These are phyloP conservation scores for Aspergillus panamensis DNA, from an alignment of 495 filamentous ascomycete species.

Conservation along the genomic window DNA sequence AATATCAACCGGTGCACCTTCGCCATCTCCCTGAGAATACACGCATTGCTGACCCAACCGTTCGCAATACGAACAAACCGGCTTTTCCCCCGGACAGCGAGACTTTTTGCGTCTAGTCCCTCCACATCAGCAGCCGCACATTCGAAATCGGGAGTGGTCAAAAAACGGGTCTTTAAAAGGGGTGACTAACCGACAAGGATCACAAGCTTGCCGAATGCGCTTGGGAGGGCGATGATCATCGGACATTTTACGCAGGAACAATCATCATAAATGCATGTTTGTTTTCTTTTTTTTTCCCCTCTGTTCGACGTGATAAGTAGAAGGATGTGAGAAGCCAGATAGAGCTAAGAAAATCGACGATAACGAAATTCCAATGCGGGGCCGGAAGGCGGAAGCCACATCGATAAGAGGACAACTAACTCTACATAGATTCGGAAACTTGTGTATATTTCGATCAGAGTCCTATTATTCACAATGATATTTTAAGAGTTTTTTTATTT, in stretches of 20 bases:
- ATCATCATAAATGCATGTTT: neutral
- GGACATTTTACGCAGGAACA: slow-evolving; percentile 2
- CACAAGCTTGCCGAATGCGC: slow-evolving; percentile 40
- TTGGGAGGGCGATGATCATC: slow-evolving; percentile 33
- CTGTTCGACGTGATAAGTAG: no score
- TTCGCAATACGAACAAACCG: slow-evolving; percentile 39
- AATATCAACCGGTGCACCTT: slow-evolving; percentile 20
- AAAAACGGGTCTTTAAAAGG: neutral
- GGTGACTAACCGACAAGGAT: slow-evolving; percentile 36
- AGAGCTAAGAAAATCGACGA: neutral
- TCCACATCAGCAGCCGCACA: neutral
- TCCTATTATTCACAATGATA: neutral
- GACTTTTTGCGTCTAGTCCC: slow-evolving; percentile 40
- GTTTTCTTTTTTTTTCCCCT: neutral
- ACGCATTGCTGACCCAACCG: slow-evolving; percentile 39
- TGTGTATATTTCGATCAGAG: neutral
- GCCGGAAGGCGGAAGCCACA: slow-evolving; percentile 5
- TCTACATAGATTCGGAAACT: neutral
- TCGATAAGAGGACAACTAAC: neutral
- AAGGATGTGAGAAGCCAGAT: neutral
- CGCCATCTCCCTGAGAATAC: slow-evolving; percentile 30
- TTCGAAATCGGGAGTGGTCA: neutral
- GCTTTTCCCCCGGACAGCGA: slow-evolving; percentile 43
- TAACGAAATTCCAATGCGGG: neutral
- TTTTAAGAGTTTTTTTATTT: neutral